A percentile compares a stretch with the other conserved stretches of the same genome.
Conservation (phyloP, 768 basidiomycete genomes). For the Scleroderma bovista region DNA sequence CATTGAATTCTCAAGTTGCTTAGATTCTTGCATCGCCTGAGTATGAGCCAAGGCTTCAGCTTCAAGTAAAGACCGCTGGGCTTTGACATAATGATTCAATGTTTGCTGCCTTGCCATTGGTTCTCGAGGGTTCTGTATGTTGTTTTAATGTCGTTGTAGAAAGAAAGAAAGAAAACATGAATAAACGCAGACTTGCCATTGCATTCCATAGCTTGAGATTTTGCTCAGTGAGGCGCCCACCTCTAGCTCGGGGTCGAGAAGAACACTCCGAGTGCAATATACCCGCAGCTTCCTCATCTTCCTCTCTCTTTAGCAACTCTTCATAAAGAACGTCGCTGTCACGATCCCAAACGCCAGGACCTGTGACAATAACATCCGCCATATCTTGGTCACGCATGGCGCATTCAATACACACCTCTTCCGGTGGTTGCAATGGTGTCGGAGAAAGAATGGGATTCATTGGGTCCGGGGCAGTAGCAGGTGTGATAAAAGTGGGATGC, state of each 20-base stretch:
- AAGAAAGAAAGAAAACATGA: conserved; percentile 3
- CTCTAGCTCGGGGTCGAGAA: conserved; percentile 55
- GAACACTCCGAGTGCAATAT: conserved; percentile 45
- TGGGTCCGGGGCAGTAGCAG: conserved; percentile 45
- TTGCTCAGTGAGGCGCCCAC: conserved; percentile 66
- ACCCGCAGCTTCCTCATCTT: conserved; percentile 58
- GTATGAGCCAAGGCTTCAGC: conserved; percentile 78
- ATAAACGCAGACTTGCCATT: conserved; percentile 47
- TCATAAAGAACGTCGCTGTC: conserved; percentile 80
- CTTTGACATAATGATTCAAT: conserved; percentile 73
- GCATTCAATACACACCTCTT: conserved; percentile 93
- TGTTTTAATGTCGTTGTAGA: neutral
- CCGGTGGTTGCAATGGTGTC: conserved; percentile 46
- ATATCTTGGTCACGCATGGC: conserved; percentile 99
- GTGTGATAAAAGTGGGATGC: conserved; percentile 73
- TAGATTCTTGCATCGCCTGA: conserved; percentile 73
- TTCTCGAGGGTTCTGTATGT: conserved; percentile 79
- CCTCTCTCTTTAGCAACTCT: conserved; percentile 69
- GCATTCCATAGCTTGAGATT: conserved; percentile 79
- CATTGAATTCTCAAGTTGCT: conserved; percentile 68
- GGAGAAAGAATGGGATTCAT: conserved; percentile 60
- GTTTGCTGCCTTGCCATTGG: conserved; percentile 82
- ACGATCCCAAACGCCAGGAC: conserved; percentile 86
- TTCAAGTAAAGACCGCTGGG: conserved; percentile 75
- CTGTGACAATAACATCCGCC: conserved; percentile 88